Evolutionary conservation across 148 eudicot genomes (phyloP), one percentile per base, ranked within the genome.

Genomic region (Rhododendron williamsianum): DNA sequence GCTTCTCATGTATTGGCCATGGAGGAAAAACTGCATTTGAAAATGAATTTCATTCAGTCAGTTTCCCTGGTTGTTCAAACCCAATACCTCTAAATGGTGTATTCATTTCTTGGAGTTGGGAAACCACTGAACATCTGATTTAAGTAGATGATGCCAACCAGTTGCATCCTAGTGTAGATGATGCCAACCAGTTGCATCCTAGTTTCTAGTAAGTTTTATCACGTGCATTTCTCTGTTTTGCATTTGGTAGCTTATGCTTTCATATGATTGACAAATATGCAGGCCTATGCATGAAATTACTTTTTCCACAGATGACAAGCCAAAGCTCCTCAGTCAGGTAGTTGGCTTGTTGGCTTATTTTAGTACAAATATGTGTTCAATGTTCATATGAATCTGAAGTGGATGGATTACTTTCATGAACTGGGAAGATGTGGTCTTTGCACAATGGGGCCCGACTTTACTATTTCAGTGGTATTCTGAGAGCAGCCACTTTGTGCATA

Each of bases 281-380:
- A 94, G 98, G 93, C 95, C 95, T 87, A 93, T 94, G 95, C 98
- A 93, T 71, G 98, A 94, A 89, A 91, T 94, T 72, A 94, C 98
- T 81, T 94, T 94, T 86, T 94, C 98, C 85, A 89, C 98, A 43
- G 93, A 93, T 82, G 98, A 94, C 93, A 94, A 93, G 87, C 98
- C 98, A 89, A 94, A 94, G 90, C 91, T 94, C 81, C 92, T 94
- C 79, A 94, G 98, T 85, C 95, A 94, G 94, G 98, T 94, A 87
- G 67, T 87, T 91, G 72, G 10, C 27, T 30, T 82, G 85, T 78
- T 87, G 30, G 60, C n/a, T 84, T 52, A 41, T 49, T 63, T 9
- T 83, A 49, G 30, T 35, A 41, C 41, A 78, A n/a, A 33, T 18
- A 35, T 85, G 18, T 69, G 45, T 84, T 67, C 25, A 41, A 21